Evolutionary conservation across 176 grass and related monocot species (phyloP), one percentile per base, ranked within the genome.

Genomic region (Zoysia pacifica): DNA sequence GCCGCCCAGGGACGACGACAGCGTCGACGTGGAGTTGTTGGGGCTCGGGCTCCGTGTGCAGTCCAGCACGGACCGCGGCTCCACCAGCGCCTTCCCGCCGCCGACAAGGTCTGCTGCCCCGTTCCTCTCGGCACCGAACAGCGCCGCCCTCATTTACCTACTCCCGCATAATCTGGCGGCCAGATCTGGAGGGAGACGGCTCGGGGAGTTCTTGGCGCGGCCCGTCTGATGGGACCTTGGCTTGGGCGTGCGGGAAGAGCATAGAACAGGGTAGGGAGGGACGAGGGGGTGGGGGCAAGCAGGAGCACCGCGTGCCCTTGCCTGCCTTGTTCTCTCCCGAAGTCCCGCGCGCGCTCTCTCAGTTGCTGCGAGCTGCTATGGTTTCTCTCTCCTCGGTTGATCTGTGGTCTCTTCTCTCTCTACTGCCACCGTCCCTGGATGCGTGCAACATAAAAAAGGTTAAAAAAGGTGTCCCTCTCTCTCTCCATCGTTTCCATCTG

Each of bases 401-500:
- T 5, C 4, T 53, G 14, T 15, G 12, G 4, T 4, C 28, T 72
- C 45, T 51, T 46, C 59, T 54, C 62, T 67, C 77, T 51, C 64
- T 80, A 72, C 74, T 80, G 50, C 67, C 66, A 80, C 80, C 70
- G 73, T 87, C 79, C 70, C 60, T 92, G 89, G 89, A 97, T 93
- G 95, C 90, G 92, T 94, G 95, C 95, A 91, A 82, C 84, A 94
- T 98, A 93, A 93, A 98, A 98, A 94, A 89, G 78, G 82, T 80
- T 69, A 44, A 9, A 89, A 60, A 85, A 89, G 87, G 87, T 55
- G 70, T 63, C 70, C 55, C 15, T 28, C 52, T 14, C 28, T 5
- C 18, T 53, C 68, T n/a, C 50, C 66, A 44, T 85, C 77, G 55
- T 76, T 89, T 84, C 80, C 76, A 62, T 56, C 70, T 63, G 38